phyloP scores from a whole-genome alignment of 331 rosid genomes.

The Telfairia occidentalis region DNA sequence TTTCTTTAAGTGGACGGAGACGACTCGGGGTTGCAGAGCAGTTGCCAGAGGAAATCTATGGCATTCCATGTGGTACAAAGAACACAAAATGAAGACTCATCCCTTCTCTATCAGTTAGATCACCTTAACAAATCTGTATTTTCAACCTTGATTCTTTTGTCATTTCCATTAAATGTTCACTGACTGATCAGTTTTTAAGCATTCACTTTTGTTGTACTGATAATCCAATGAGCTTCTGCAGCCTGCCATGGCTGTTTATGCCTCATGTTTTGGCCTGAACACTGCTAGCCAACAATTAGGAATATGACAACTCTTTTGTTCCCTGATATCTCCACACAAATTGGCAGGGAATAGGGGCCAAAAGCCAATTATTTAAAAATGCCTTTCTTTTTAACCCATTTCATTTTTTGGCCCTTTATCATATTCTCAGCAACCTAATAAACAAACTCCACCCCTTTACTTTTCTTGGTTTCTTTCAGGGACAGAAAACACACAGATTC shows the following conservation, averaged over 20 bases:
- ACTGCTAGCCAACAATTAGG: not conserved
- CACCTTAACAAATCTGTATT: not conserved
- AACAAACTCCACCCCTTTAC: slow-evolving; percentile 7
- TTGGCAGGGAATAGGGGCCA: not conserved
- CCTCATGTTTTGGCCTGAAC: not conserved
- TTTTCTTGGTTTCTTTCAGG: not conserved
- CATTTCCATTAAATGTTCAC: not conserved
- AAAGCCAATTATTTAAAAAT: not conserved
- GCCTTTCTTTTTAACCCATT: not conserved
- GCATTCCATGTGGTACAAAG: not conserved
- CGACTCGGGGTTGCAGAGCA: not conserved
- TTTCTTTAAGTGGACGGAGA: not conserved
- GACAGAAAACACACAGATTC: not conserved
- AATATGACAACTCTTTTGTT: not conserved
- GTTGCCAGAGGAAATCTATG: not conserved
- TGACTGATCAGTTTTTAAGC: not conserved
- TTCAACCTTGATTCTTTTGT: not conserved
- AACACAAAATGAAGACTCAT: not conserved
- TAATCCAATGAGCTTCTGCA: not conserved
- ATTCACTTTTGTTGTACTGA: not conserved
- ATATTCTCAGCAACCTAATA: slow-evolving; percentile 2
- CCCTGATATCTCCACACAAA: not conserved
- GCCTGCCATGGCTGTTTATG: not conserved
- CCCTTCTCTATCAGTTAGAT: not conserved
- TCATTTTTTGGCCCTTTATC: not conserved